These are phyloP conservation scores for Suhomyces pyralidae DNA, from an alignment of 805 yeast species.

Conservation along the genomic window DNA sequence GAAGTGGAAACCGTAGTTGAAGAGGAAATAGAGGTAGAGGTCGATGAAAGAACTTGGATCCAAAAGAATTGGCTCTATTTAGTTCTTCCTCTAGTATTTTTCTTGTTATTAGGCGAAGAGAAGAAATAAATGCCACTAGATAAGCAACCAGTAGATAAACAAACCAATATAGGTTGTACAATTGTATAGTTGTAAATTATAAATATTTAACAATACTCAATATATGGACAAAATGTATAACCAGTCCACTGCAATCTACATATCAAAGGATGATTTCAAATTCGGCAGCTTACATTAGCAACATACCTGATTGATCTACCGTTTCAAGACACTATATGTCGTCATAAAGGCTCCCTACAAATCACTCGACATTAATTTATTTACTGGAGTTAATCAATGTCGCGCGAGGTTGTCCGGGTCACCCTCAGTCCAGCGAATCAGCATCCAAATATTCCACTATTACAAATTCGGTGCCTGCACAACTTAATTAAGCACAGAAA, in stretches of 20 bases:
- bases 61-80: slow-evolving; percentile 65
- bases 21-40: slow-evolving; percentile 19
- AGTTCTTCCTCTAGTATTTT: slow-evolving; percentile 43
- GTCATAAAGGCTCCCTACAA: neutral
- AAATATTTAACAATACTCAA: neutral
- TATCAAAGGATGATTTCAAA: neutral
- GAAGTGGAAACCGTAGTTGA: slow-evolving; percentile 19
- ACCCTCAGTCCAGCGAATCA: slow-evolving; percentile 25
- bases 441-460: slow-evolving; percentile 21
- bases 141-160: neutral
- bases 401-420: slow-evolving; percentile 3
- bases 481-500: slow-evolving; percentile 2
- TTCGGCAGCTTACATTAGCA: neutral
- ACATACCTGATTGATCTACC: neutral
- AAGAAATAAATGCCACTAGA: neutral
- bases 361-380: neutral
- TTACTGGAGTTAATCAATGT: neutral
- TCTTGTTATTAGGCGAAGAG: slow-evolving; percentile 30
- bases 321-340: neutral
- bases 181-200: neutral
- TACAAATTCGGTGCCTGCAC: slow-evolving; percentile 6
- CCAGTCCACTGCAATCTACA: neutral
- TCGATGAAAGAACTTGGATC: slow-evolving; percentile 43
- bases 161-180: neutral
- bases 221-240: neutral